phyloP scores from a whole-genome alignment of 805 yeast species.

The Hanseniaspora valbyensis region DNA sequence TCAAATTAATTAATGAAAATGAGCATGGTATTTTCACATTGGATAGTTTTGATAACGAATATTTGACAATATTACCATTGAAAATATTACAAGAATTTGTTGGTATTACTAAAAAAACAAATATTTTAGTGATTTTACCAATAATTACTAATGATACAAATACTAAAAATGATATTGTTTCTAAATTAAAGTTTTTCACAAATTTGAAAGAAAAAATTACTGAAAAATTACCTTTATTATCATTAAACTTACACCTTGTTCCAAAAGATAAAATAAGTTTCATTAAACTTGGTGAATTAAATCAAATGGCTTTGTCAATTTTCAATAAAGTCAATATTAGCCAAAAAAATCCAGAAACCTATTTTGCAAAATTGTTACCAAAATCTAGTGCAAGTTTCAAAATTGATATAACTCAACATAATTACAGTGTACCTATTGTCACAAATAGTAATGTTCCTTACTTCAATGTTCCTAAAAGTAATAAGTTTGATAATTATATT shows the following conservation, averaged over 20 bases:
- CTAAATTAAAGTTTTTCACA: not conserved
- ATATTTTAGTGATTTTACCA: not conserved
- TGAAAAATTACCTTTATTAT: not conserved
- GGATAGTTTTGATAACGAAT: not conserved
- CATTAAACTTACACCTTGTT: not conserved
- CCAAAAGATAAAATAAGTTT: conserved; percentile 3
- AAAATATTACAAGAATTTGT: conserved; percentile 5
- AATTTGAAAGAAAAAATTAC: not conserved
- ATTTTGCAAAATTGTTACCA: conserved; percentile 1
- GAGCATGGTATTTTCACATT: conserved; percentile 3
- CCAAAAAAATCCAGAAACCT: not conserved
- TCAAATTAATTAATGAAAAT: not conserved
- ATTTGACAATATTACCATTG: not conserved
- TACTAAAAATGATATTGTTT: not conserved
- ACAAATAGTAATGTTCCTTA: conserved; percentile 8
- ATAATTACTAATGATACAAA: not conserved
- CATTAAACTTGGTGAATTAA: not conserved
- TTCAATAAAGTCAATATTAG: conserved; percentile 3
- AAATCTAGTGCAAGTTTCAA: conserved; percentile 1
- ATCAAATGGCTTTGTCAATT: not conserved
- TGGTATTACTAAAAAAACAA: not conserved
- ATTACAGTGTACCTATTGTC: conserved; percentile 8
- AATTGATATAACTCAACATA: conserved; percentile 1
- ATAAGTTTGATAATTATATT: conserved; percentile 49
- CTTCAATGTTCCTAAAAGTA: conserved; percentile 19